Evolutionary conservation across 192 early-diverging fungal species (phyloP), one percentile per base, ranked within the genome.

Genomic region (Podila horticola): DNA sequence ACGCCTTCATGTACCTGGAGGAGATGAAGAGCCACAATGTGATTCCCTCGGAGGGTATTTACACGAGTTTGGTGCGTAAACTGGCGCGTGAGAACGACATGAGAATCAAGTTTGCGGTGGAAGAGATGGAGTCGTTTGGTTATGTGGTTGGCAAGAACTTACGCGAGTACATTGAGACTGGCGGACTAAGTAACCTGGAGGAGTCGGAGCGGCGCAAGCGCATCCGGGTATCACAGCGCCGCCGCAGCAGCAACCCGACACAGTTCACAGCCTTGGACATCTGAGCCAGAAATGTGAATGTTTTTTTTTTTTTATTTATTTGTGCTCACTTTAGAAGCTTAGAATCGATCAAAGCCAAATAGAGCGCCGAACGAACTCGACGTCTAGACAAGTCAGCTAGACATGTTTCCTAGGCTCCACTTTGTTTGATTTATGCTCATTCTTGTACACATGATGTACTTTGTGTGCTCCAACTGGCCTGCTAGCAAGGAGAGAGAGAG

Each of bases 1-100:
- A 93, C 38, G 93, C 90, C 31, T 94, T 94, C 69, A 84, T 87
- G 67, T 94, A 92, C 55, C 79, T 94, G 59, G 91, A 93, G 52
- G 87, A 92, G 61, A 91, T 94, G 91, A 91, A 90, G 74, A 79
- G 86, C 24, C 76, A 87, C 28, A 83, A 83, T 69, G 89, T 91
- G 41, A 82, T 88, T 48, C 93, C 93, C 7, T 70, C 72, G 4
- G 83, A 84, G 75, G 50, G 62, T 0, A 85, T 85, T 2, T 91
- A 92, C 59, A 76, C 85, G 2, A 61, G 67, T 13, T 69, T 94
- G 13, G 88, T 88, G 22, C 83, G 81, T 22, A 88, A 89, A 34
- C 86, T 91, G 20, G 92, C 90, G 3, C 68, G 58, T 3, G 88
- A 91, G 57, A 73, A 83, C 30, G 93, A 94, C 45, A 87, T 90